A percentile compares a stretch with the other conserved stretches of the same genome.
Evolutionary conservation across 139 green algal genomes (phyloP).

Genomic region (Zygnema cylindricum): DNA sequence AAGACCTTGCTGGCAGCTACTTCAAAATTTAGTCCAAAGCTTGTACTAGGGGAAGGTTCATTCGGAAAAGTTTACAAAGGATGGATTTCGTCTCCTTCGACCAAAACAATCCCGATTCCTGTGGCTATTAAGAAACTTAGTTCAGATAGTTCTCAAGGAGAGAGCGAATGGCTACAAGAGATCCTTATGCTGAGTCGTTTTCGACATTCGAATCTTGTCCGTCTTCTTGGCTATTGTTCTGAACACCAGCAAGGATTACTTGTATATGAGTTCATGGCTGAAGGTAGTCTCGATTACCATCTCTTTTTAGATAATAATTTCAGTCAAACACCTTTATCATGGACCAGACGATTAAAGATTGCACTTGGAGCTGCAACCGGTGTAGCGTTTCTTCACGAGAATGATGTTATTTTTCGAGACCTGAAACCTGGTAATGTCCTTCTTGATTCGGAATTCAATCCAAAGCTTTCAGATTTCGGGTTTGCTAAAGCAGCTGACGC

Average conservation of each 20-base stretch:
- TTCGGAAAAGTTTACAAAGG: conserved; percentile 4
- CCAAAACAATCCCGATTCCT: background rate
- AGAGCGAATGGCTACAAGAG: conserved; percentile 8
- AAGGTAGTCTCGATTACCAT: conserved; percentile 43
- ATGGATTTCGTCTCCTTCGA: background rate
- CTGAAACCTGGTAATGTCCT: conserved; percentile 70
- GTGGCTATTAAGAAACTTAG: background rate
- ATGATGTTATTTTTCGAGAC: conserved; percentile 66
- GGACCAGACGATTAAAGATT: conserved; percentile 17
- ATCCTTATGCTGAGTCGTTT: conserved; percentile 34
- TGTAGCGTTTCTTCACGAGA: conserved; percentile 63
- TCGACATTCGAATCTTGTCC: conserved; percentile 37
- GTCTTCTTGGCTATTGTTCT: conserved; percentile 42
- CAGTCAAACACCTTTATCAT: conserved; percentile 6
- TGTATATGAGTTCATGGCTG: conserved; percentile 48
- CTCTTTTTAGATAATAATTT: too few relatives aligned
- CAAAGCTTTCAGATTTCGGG: too few relatives aligned
- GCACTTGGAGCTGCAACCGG: conserved; percentile 41
- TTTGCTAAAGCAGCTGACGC: too few relatives aligned
- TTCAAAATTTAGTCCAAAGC: background rate
- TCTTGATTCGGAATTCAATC: conserved; percentile 57
- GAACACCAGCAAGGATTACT: conserved; percentile 48
- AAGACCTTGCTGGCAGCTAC: too few relatives aligned
- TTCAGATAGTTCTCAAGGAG: background rate
- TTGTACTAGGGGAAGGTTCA: background rate